These are phyloP conservation scores for Ensete glaucum DNA, from an alignment of 176 grass and related monocot genomes.

Conservation along the genomic window DNA sequence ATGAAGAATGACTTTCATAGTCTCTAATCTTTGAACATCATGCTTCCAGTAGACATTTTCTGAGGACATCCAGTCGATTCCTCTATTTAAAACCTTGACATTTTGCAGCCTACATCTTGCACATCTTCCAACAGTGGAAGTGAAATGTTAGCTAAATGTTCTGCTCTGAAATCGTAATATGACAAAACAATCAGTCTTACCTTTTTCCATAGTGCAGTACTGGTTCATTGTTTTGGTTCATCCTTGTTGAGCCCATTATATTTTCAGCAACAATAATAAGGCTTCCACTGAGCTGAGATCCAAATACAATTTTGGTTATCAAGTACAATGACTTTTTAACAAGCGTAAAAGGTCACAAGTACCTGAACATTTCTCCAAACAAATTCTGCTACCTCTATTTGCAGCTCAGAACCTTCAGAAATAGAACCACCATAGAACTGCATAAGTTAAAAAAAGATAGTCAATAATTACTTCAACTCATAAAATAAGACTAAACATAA, in stretches of 20 bases:
- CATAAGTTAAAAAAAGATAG: slow-evolving; percentile 13
- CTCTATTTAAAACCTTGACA: slow-evolving; percentile 69
- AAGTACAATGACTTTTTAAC: neutral
- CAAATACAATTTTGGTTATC: slow-evolving; percentile 23
- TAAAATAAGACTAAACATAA: slow-evolving; percentile 1
- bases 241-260: slow-evolving; percentile 69
- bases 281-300: slow-evolving; percentile 70
- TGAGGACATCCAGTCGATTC: slow-evolving; percentile 74
- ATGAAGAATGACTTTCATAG: slow-evolving; percentile 77
- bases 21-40: slow-evolving; percentile 81
- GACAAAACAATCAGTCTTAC: slow-evolving; percentile 22
- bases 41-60: slow-evolving; percentile 92
- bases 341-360: slow-evolving; percentile 15
- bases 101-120: slow-evolving; percentile 64
- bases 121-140: slow-evolving; percentile 39
- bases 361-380: slow-evolving; percentile 91
- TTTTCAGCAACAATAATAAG: slow-evolving; percentile 79
- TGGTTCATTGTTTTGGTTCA: slow-evolving; percentile 42
- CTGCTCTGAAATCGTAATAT: neutral
- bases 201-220: slow-evolving; percentile 62
- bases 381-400: slow-evolving; percentile 92
- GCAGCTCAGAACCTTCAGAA: slow-evolving; percentile 79
- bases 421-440: slow-evolving; percentile 74
- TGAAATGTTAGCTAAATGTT: slow-evolving; percentile 15
- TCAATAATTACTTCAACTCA: slow-evolving; percentile 10